Evolutionary conservation across 106 monocot genomes (phyloP), one percentile per base, ranked within the genome.

Genomic region (Dioscorea alata): DNA sequence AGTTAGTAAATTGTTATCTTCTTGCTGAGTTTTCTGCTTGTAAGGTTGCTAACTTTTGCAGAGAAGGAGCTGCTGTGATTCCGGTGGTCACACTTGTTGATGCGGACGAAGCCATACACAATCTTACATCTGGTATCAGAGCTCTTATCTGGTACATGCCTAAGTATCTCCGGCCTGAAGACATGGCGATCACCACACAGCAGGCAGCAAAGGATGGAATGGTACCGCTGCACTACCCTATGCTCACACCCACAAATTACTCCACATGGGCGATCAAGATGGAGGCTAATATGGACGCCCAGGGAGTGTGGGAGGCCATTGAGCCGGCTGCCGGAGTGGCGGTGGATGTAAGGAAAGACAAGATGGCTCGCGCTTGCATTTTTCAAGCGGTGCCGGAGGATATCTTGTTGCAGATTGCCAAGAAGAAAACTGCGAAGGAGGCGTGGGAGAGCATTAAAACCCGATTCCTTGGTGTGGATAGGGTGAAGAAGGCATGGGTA

Each of bases 401-500:
- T 32, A 6, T 66, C 65, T 17, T 74, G 53, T 14, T 74, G 33
- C 74, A 74, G 42, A 50, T 66, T 2, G 66, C 65, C 57, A 65
- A 58, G 32, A 74, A 74, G 58, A 66, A 57, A 23, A 74, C 57
- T n/a, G 22, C 74, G 33, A 66, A 66, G 0, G 65, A 66, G 21
- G 33, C 35, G 14, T 71, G 71, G 71, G 71, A 72, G 10, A 21
- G 48, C n/a, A 60, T 72, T 23, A 62, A 24, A 23, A 50, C 60
- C 9, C 61, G 60, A 49, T 62, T 61, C 24, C 24, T 72, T 21
- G 71, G 71, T 3, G 60, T 48, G 7, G 61, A 73, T 64, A 61
- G 63, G 18, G 71, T 60, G 17, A 71, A 20, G 50, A 50, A 19
- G 6, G 74, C 74, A 52, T 57, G 66, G 57, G 8, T 23, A 15